These are phyloP conservation scores for Acanthamoeba lugdunensis DNA, from an alignment of 208 protist species.

Conservation along the genomic window DNA sequence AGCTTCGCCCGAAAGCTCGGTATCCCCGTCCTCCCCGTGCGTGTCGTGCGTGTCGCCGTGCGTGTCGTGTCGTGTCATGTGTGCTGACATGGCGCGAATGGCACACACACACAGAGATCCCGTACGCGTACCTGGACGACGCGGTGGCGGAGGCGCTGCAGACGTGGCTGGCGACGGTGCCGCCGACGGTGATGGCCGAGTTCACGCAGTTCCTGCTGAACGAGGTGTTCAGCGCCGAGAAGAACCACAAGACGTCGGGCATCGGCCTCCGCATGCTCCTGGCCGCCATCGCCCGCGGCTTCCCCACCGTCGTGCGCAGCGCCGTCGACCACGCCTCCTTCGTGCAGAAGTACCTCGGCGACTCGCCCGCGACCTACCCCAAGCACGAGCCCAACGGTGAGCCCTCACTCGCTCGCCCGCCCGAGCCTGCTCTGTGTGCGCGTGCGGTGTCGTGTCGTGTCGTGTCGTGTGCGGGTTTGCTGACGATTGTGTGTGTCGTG, in stretches of 20 bases:
- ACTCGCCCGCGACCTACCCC: not conserved
- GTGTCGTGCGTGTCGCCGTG: not conserved
- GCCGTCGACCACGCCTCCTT: not conserved
- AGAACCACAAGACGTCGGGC: conserved; percentile 37
- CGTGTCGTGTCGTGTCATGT: not conserved
- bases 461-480: not conserved
- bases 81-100: not conserved
- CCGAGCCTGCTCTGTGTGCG: no score
- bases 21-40: not conserved
- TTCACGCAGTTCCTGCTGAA: conserved; percentile 27
- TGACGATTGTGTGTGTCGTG: no score
- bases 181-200: not conserved
- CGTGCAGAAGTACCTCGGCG: conserved; percentile 1
- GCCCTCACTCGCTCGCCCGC: not conserved
- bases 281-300: not conserved
- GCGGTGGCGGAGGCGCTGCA: not conserved
- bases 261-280: conserved; percentile 45
- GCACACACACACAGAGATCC: conserved; percentile 43
- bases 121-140: conserved; percentile 22
- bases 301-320: not conserved
- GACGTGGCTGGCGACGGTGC: not conserved
- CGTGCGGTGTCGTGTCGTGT: not conserved
- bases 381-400: not conserved
- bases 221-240: conserved; percentile 9
- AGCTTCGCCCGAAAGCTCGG: conserved; percentile 41